phyloP scores from a whole-genome alignment of 2,329 filamentous ascomycete genomes.

The Xylariaceae sp. region DNA sequence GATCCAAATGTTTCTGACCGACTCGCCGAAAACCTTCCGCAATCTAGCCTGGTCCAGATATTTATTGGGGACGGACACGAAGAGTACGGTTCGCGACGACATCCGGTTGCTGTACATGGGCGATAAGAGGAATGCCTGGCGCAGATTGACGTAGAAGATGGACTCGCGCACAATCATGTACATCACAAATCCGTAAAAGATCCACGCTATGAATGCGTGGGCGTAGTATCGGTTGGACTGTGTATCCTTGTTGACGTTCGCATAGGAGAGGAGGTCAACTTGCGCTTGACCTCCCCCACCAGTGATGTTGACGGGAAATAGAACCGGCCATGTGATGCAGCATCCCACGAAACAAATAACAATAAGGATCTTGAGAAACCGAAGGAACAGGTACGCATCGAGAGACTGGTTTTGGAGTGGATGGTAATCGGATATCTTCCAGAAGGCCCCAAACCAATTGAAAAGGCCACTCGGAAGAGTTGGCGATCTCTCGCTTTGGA shows the following conservation, averaged over 20 bases:
- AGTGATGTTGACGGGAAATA: slow-evolving; percentile 83
- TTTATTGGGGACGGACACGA: slow-evolving; percentile 74
- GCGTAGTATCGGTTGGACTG: slow-evolving; percentile 69
- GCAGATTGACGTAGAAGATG: slow-evolving; percentile 87
- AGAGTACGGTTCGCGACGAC: slow-evolving; percentile 85
- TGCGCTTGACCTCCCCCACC: slow-evolving; percentile 62
- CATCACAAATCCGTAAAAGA: slow-evolving; percentile 84
- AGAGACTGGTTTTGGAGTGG: slow-evolving; percentile 87
- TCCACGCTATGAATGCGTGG: slow-evolving; percentile 73
- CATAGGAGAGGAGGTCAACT: slow-evolving; percentile 74
- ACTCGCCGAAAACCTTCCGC: slow-evolving; percentile 73
- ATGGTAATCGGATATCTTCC: slow-evolving; percentile 67
- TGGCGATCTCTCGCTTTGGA: slow-evolving; percentile 52
- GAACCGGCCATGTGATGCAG: slow-evolving; percentile 78
- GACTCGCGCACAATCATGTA: slow-evolving; percentile 83
- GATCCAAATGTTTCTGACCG: slow-evolving; percentile 82
- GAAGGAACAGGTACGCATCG: slow-evolving; percentile 86
- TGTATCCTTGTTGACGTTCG: slow-evolving; percentile 60
- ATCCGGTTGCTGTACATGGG: slow-evolving; percentile 79
- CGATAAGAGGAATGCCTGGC: slow-evolving; percentile 86
- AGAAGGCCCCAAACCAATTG: slow-evolving; percentile 66
- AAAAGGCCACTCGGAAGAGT: slow-evolving; percentile 57
- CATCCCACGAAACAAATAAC: slow-evolving; percentile 79
- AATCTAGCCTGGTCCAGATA: slow-evolving; percentile 76
- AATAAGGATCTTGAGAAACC: slow-evolving; percentile 74